phyloP scores from a whole-genome alignment of 73 alveolate genomes.

The Blepharisma stoltei region DNA sequence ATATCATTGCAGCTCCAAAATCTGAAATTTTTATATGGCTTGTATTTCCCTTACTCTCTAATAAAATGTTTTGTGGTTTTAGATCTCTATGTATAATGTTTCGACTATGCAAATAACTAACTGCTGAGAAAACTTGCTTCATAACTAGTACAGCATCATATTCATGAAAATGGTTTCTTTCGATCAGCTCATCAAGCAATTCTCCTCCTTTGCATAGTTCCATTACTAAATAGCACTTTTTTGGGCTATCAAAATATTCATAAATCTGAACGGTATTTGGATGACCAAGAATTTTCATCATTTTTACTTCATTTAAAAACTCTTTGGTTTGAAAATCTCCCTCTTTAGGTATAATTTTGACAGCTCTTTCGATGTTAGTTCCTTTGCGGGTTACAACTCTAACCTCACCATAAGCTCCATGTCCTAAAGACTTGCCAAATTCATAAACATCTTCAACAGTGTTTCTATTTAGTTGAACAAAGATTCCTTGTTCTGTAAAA shows the following conservation, averaged over 20 bases:
- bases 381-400: not conserved
- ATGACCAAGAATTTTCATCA: too few relatives aligned
- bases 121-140: conserved; percentile 76
- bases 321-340: not conserved
- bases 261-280: too few relatives aligned
- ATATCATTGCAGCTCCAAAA: conserved; percentile 72
- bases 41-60: conserved; percentile 43
- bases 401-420: conserved; percentile 2
- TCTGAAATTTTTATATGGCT: conserved; percentile 61
- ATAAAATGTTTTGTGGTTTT: conserved; percentile 58
- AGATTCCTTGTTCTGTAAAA: too few relatives aligned
- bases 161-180: conserved; percentile 43
- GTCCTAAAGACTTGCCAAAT: not conserved
- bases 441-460: too few relatives aligned
- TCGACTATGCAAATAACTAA: conserved; percentile 71
- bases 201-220: conserved; percentile 62
- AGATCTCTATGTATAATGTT: conserved; percentile 67
- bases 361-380: not conserved
- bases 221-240: not conserved
- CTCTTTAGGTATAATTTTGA: conserved; percentile 18
- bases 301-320: too few relatives aligned
- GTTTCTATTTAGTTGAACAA: too few relatives aligned
- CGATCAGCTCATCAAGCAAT: conserved; percentile 42
- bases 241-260: too few relatives aligned
- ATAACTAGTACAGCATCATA: conserved; percentile 49